These are phyloP conservation scores for Metschnikowia rubicola DNA, from an alignment of 805 yeast species.

Conservation along the genomic window DNA sequence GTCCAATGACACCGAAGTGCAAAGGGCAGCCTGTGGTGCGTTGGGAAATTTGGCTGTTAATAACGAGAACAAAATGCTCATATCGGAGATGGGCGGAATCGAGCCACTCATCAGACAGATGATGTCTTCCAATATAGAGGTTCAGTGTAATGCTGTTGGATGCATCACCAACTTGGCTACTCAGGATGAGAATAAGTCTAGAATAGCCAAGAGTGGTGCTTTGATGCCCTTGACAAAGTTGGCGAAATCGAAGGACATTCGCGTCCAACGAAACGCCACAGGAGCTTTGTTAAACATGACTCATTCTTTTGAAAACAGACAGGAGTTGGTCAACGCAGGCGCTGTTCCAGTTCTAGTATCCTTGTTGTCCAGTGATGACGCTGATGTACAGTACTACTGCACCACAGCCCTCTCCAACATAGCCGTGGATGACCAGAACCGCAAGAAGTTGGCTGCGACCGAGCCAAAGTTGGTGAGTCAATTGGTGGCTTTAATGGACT, in stretches of 20 bases:
- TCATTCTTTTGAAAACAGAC: slow-evolving; percentile 93
- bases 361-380: slow-evolving; percentile 77
- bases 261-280: slow-evolving; percentile 98
- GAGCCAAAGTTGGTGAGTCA: slow-evolving; percentile 90
- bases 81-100: slow-evolving; percentile 97
- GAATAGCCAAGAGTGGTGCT: slow-evolving; percentile 95
- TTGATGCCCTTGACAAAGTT: slow-evolving; percentile 88
- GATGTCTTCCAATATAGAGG: slow-evolving; percentile 96
- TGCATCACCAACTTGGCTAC: slow-evolving; percentile 98
- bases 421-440: slow-evolving; percentile 91
- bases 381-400: slow-evolving; percentile 97
- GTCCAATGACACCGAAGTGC: slow-evolving; percentile 88
- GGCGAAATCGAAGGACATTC: slow-evolving; percentile 88
- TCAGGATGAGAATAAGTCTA: slow-evolving; percentile 93
- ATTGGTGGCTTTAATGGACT: slow-evolving; percentile 87
- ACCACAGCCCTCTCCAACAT: slow-evolving; percentile 95
- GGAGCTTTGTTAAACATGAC: slow-evolving; percentile 98
- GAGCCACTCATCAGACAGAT: slow-evolving; percentile 95
- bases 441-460: slow-evolving; percentile 83
- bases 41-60: slow-evolving; percentile 97
- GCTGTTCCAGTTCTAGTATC: slow-evolving; percentile 96
- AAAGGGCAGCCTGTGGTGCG: slow-evolving; percentile 98
- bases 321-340: slow-evolving; percentile 94
- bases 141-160: slow-evolving; percentile 98
- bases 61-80: slow-evolving; percentile 86